These are phyloP conservation scores for Durotheca rogersii DNA, from an alignment of 495 filamentous ascomycete species.

Conservation along the genomic window DNA sequence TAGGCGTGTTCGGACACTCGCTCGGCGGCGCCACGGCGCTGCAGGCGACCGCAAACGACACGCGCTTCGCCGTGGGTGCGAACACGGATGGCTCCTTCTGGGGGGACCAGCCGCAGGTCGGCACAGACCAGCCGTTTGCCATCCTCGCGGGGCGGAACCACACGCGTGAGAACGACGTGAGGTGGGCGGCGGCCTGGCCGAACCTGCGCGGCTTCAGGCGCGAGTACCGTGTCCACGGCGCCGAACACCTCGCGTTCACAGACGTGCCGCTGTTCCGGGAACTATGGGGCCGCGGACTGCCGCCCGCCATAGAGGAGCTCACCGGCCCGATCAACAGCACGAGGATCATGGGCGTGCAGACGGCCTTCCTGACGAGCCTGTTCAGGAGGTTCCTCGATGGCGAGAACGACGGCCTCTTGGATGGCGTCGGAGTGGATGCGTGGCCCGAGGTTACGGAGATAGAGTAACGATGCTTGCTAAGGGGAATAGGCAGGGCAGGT, in stretches of 20 bases:
- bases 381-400: constrained; percentile 17
- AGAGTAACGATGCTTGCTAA: neutral
- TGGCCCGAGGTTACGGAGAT: constrained; percentile 17
- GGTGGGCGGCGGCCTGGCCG: neutral
- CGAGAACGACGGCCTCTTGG: constrained; percentile 10
- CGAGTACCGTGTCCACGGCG: neutral
- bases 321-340: constrained; percentile 13
- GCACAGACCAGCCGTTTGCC: neutral
- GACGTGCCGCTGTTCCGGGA: constrained; percentile 13
- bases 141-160: neutral
- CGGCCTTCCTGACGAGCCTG: constrained; percentile 5
- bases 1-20: neutral
- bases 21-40: neutral
- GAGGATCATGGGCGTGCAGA: constrained; percentile 17
- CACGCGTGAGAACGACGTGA: neutral
- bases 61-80: neutral
- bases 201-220: neutral
- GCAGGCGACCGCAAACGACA: neutral
- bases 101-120: neutral
- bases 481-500: neutral
- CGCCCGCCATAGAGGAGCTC: neutral
- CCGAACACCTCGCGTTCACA: neutral
- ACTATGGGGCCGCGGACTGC: constrained; percentile 1
- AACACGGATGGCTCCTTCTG: neutral
- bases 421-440: constrained; percentile 5